A percentile compares a stretch with the other conserved stretches of the same genome.
Evolutionary conservation across 2,329 filamentous ascomycete genomes (phyloP).

Genomic region (Corniculantispora saksenae): DNA sequence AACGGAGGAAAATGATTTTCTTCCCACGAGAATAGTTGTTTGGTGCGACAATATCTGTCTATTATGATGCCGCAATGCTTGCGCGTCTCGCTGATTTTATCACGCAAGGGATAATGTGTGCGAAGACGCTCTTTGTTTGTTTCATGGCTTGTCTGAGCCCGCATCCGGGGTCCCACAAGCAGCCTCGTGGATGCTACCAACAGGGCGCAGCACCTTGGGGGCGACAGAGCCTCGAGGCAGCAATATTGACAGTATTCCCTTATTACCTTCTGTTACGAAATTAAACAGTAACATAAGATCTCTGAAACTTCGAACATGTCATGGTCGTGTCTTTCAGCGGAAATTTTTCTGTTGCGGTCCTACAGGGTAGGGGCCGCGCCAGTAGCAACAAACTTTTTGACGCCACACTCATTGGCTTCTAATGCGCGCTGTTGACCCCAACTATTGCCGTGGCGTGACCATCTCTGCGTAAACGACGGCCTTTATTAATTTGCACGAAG

Average conservation of each 20-base stretch:
- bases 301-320: too few species aligned
- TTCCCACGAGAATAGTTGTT: neutral
- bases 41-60: neutral
- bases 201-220: neutral
- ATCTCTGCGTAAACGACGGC: too few species aligned
- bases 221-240: neutral
- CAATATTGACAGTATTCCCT: neutral
- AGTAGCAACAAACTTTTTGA: neutral
- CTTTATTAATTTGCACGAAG: too few species aligned
- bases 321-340: too few species aligned
- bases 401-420: neutral
- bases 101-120: neutral
- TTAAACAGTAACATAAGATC: too few species aligned
- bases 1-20: neutral
- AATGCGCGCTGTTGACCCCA: neutral
- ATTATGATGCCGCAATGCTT: neutral
- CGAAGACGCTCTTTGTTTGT: neutral
- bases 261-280: neutral
- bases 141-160: conserved; percentile 21
- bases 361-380: neutral
- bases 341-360: neutral
- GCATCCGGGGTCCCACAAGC: conserved; percentile 5
- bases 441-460: neutral
- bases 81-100: neutral
- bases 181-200: neutral